Evolutionary conservation across 2,329 filamentous ascomycete species (phyloP), one percentile per base, ranked within the genome.

Genomic region (Tolypocladium inflatum): DNA sequence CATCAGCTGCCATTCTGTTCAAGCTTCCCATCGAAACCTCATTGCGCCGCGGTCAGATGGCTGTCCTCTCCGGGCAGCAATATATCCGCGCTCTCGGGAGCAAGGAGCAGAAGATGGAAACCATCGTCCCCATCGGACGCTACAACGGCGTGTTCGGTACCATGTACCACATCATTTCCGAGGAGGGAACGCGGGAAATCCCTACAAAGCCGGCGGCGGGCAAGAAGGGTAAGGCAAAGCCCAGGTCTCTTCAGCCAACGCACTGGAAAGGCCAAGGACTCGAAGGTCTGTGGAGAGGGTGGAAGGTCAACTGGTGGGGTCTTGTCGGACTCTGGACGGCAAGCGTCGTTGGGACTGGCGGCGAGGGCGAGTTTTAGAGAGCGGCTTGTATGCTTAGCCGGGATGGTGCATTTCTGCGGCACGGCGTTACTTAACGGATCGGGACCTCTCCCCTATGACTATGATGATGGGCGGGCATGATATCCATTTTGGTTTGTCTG

Each of bases 11-110:
- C 54, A 82, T 97, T 38, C 89, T 94, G 66, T 73, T 96, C 63
- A 92, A 93, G 67, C 83, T 97, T 15, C 94, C 94, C 0, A 78
- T 97, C 5, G 94, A 99, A 74, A 97, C 93, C 0, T 89, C 96
- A 19, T 81, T 97, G 9, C 87, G 94, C 54, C 85, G 94, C 60
- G 93, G 90, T 6, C 94, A 99, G 72, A 87, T 94, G 59, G 80
- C 86, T 2, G 85, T 91, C 1, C 79, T 90, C 52, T 80, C 80
- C 19, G 79, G 79, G 17, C 79, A 80, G 1, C 66, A 74, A 13
- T 81, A 84, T 58, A 63, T 80, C 2, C 70, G 72, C 13, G 81
- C 84, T 0, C 71, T 83, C 3, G 75, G 79, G 23, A 67, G 67
- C 50, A 67, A 71, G 35, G 72, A 70, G 4, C 70, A 71, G 38